Evolutionary conservation across 176 grass and related monocot species (phyloP).

Genomic region (Oryza longistaminata): DNA sequence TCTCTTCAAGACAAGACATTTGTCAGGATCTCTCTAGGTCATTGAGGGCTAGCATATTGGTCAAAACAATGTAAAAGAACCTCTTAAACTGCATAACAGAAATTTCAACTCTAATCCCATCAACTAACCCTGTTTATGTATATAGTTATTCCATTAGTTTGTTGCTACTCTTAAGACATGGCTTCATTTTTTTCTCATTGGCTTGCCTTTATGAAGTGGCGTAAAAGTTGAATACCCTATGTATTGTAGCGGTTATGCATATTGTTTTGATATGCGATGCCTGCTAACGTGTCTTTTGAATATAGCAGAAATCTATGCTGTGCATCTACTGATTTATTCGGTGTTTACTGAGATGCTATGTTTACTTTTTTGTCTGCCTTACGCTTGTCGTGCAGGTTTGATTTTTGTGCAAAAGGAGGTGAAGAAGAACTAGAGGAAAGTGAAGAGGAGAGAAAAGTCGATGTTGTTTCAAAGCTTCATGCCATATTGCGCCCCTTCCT

Average conservation of each 20-base stretch:
- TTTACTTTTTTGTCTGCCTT: conserved; percentile 14
- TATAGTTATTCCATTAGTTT: neutral
- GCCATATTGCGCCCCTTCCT: conserved; percentile 92
- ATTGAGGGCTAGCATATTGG: neutral
- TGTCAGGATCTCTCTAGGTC: neutral
- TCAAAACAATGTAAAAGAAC: conserved; percentile 5
- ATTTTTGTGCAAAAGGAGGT: conserved; percentile 64
- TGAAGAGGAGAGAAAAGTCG: conserved; percentile 79
- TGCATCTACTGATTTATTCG: neutral
- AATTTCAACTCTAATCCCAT: neutral
- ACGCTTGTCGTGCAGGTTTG: conserved; percentile 63
- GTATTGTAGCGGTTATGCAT: neutral
- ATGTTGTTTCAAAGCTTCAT: conserved; percentile 88
- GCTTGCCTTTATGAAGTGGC: neutral
- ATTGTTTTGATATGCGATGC: neutral
- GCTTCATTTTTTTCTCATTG: neutral
- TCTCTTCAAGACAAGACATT: conserved; percentile 6
- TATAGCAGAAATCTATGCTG: neutral
- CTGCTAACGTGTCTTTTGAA: neutral
- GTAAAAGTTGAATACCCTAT: neutral
- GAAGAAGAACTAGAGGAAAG: conserved; percentile 67
- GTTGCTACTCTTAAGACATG: neutral
- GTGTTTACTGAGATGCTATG: neutral
- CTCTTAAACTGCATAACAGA: neutral
- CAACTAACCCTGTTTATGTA: neutral